Evolutionary conservation across 2,329 filamentous ascomycete species (phyloP), one percentile per base, ranked within the genome.

Genomic region (Thielaviopsis musarum): DNA sequence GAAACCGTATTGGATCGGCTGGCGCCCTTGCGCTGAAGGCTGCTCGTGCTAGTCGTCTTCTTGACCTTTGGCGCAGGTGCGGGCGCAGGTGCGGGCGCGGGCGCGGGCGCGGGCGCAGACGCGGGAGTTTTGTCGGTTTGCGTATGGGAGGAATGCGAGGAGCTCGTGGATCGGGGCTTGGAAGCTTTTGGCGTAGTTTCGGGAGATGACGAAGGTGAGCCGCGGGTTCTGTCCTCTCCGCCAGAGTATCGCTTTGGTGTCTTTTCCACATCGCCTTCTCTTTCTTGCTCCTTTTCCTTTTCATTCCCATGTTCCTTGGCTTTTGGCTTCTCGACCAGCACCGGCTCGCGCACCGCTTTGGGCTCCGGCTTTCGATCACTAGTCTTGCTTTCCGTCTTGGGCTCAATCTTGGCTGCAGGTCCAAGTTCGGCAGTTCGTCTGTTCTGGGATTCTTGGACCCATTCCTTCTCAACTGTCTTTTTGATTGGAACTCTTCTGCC

Each of bases 1-100:
- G 66, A 1, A 66, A 68, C 0, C 72, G 63, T 65, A 1, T 72
- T 66, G 61, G 67, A 73, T 63, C 79, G 75, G 30, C 77, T 82
- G 22, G 82, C 81, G 52, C 74, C 73, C 54, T 77, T 80, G 65
- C 82, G 74, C 68, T 74, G 80, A 26, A 84, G 68, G 1, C 74
- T 74, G 1, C 67, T 67, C 2, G 73, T 70, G 5, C 68, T 66
- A 5, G 69, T 65, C 2, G 69, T 66, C 52, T 71, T 71, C 63
- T 54, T 65, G 56, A 49, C 34, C 38, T 41, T 57, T 26, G 62
- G 64, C 2, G 48, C 61, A 61, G 58, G 30, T 10, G 9, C 30
- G 7, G 30, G 2, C 26, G 26, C 26, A 4, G 26, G 7, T 28
- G 26, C 7, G 7, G 26, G 26, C 7, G 7, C 4, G 3, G 26